Conservation (phyloP, 75 land plant genomes). For the Adiantum capillusveneris region DNA sequence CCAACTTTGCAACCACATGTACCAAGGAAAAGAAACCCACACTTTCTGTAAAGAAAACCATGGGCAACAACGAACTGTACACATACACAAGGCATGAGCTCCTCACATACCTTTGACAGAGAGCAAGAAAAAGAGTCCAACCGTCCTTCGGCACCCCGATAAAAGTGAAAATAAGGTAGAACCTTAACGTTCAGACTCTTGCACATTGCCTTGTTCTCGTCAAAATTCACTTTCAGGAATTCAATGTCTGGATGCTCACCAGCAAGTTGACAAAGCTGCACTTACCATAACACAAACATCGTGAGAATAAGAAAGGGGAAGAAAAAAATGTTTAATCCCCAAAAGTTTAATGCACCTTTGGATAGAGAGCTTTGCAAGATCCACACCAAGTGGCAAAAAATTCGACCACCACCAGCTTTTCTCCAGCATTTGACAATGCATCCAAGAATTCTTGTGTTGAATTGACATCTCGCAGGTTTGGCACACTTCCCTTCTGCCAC, state of each 20-base stretch:
- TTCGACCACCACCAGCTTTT: slow-evolving; percentile 80
- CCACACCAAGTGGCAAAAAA: slow-evolving; percentile 99
- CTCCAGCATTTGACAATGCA: slow-evolving; percentile 73
- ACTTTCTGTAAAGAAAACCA: too few species aligned
- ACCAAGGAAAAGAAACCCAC: too few species aligned
- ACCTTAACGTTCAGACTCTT: slow-evolving; percentile 79
- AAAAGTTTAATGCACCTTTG: slow-evolving; percentile 50
- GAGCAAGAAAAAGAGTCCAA: slow-evolving; percentile 88
- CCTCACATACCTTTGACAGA: slow-evolving; percentile 54
- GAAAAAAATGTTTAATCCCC: background rate
- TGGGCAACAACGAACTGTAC: background rate
- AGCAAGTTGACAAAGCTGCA: slow-evolving; percentile 71
- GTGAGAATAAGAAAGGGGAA: slow-evolving; percentile 3
- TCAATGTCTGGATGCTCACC: slow-evolving; percentile 56
- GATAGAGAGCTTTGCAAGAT: slow-evolving; percentile 89
- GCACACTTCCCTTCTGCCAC: slow-evolving; percentile 87
- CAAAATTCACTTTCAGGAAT: slow-evolving; percentile 74
- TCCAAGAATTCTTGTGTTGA: slow-evolving; percentile 71
- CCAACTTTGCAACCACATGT: too few species aligned
- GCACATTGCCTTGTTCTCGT: slow-evolving; percentile 96
- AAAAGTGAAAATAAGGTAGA: slow-evolving; percentile 91
- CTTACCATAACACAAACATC: background rate
- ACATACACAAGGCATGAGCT: too few species aligned
- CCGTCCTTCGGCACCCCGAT: slow-evolving; percentile 87
- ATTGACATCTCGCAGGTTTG: slow-evolving; percentile 81